Evolutionary conservation across 108 stramenopile genomes (phyloP).

Genomic region (Fragilariopsis cylindrus): DNA sequence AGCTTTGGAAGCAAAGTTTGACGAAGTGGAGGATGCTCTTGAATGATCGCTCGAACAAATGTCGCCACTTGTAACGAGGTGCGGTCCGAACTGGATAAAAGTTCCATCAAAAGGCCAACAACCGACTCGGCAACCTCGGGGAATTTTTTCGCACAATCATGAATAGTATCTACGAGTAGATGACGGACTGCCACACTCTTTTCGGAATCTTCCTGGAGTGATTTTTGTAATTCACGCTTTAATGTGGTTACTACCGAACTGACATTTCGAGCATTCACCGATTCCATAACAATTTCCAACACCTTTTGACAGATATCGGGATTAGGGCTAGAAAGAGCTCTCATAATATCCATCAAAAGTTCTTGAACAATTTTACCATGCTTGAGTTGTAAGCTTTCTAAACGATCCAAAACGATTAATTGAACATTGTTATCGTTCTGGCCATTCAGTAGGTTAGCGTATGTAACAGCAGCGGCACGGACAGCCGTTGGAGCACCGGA

Average conservation of each 20-base stretch:
- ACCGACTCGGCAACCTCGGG: slow-evolving; percentile 95
- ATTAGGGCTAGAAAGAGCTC: slow-evolving; percentile 94
- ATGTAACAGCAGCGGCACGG: slow-evolving; percentile 95
- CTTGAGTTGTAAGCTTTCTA: slow-evolving; percentile 89
- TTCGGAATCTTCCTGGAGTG: slow-evolving; percentile 76
- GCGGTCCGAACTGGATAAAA: slow-evolving; percentile 56
- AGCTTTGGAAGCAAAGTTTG: slow-evolving; percentile 88
- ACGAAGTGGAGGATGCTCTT: slow-evolving; percentile 93
- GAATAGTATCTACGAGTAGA: slow-evolving; percentile 95
- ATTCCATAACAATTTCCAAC: slow-evolving; percentile 92
- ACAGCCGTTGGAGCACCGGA: slow-evolving; percentile 97
- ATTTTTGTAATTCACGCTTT: slow-evolving; percentile 95
- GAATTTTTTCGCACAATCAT: slow-evolving; percentile 94
- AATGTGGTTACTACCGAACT: slow-evolving; percentile 93
- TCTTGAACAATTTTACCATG: slow-evolving; percentile 97
- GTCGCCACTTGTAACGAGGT: slow-evolving; percentile 91
- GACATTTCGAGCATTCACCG: slow-evolving; percentile 93
- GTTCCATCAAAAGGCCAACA: slow-evolving; percentile 95
- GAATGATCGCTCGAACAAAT: slow-evolving; percentile 96
- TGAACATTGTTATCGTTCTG: slow-evolving; percentile 98
- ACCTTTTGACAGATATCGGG: slow-evolving; percentile 98
- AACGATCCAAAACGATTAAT: slow-evolving; percentile 95
- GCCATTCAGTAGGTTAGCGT: slow-evolving; percentile 93
- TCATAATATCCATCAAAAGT: slow-evolving; percentile 96
- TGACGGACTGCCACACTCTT: slow-evolving; percentile 91